These are phyloP conservation scores for Vaccinium corymbosum DNA, from an alignment of 148 eudicot species.

Conservation along the genomic window DNA sequence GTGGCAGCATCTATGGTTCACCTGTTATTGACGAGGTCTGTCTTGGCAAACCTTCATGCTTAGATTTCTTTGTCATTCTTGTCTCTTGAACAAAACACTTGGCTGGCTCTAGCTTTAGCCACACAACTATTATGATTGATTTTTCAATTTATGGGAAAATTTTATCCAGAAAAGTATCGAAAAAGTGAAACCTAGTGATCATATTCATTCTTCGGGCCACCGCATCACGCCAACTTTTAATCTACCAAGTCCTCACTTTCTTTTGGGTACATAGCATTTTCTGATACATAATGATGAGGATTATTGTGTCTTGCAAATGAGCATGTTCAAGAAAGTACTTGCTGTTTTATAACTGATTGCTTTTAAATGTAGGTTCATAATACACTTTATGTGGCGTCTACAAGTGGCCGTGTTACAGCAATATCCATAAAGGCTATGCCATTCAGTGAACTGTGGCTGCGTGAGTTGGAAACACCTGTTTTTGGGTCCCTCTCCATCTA, in stretches of 20 bases:
- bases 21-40: slow-evolving; percentile 69
- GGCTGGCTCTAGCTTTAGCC: slow-evolving; percentile 4
- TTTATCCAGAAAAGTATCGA: not conserved
- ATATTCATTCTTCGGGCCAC: not conserved
- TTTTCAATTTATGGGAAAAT: not conserved
- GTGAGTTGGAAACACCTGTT: slow-evolving; percentile 67
- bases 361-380: slow-evolving; percentile 31
- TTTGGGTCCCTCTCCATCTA: slow-evolving; percentile 74
- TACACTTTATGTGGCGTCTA: slow-evolving; percentile 66
- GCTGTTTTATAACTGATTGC: not conserved
- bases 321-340: not conserved
- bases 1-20: slow-evolving; percentile 81
- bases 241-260: not conserved
- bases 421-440: slow-evolving; percentile 45
- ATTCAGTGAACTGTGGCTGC: slow-evolving; percentile 55
- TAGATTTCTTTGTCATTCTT: not conserved
- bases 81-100: slow-evolving; percentile 3
- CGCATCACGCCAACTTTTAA: not conserved
- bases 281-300: not conserved
- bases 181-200: not conserved
- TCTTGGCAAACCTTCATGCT: slow-evolving; percentile 10
- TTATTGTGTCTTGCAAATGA: not conserved
- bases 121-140: not conserved
- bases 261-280: not conserved
- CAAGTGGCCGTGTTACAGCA: slow-evolving; percentile 75